Percentiles rank a stretch among this genome's conserved stretches.
phyloP scores from a whole-genome alignment of 495 filamentous ascomycete species.

The Cladorrhinum samala region DNA sequence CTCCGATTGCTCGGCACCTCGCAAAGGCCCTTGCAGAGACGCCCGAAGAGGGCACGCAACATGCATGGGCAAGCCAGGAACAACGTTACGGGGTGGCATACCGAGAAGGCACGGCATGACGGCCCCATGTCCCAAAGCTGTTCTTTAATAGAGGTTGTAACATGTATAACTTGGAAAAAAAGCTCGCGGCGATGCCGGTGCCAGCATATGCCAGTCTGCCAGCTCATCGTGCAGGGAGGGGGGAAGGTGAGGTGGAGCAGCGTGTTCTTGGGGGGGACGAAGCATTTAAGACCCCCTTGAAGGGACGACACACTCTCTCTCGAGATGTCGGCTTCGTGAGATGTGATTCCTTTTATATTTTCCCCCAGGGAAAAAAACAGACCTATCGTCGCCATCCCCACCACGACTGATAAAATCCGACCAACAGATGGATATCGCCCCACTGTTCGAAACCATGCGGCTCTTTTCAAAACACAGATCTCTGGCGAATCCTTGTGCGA shows the following conservation, averaged over 20 bases:
- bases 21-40: slow-evolving; percentile 9
- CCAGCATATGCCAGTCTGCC: slow-evolving; percentile 13
- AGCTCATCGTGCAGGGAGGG: slow-evolving; percentile 38
- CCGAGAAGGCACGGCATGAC: slow-evolving; percentile 16
- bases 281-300: slow-evolving; percentile 19
- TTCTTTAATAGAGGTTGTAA: slow-evolving; percentile 24
- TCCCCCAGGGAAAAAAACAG: too few relatives aligned
- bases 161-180: slow-evolving; percentile 22
- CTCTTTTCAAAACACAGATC: slow-evolving; percentile 19
- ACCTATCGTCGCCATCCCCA: neutral
- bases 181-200: slow-evolving; percentile 21
- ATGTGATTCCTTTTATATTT: too few relatives aligned
- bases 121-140: slow-evolving; percentile 12
- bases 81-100: neutral
- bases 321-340: neutral
- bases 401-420: too few relatives aligned
- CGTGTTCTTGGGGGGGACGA: slow-evolving; percentile 11
- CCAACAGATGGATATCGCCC: too few relatives aligned
- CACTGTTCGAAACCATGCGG: slow-evolving; percentile 13
- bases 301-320: neutral
- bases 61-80: slow-evolving; percentile 12
- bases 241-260: slow-evolving; percentile 20
- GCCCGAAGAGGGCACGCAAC: slow-evolving; percentile 5
- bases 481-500: slow-evolving; percentile 18
- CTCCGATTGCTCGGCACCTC: slow-evolving; percentile 1